These are phyloP conservation scores for Acer negundo DNA, from an alignment of 345 rosid genomes.

Conservation along the genomic window DNA sequence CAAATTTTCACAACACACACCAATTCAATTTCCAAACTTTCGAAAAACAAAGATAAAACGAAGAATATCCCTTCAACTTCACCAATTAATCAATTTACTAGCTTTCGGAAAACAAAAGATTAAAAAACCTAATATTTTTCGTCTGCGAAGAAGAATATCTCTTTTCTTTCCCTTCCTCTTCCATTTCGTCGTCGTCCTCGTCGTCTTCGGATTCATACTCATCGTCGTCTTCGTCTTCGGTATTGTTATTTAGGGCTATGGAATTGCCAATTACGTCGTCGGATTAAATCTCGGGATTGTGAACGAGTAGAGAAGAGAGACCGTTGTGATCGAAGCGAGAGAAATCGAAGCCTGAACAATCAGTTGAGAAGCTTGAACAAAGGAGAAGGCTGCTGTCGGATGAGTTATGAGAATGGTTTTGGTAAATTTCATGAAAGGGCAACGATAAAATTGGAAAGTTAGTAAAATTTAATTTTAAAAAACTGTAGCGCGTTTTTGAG, in stretches of 20 bases:
- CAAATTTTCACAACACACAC: slow-evolving; percentile 8
- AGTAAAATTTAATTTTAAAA: no score
- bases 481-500: no score
- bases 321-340: no score
- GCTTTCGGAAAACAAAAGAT: no score
- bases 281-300: slow-evolving; percentile 88
- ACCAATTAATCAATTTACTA: no score
- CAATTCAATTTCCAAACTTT: neutral
- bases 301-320: slow-evolving; percentile 79
- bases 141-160: slow-evolving; percentile 51
- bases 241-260: slow-evolving; percentile 8
- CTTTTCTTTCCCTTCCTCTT: slow-evolving; percentile 22
- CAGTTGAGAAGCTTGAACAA: no score
- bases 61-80: no score
- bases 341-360: no score
- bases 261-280: slow-evolving; percentile 18
- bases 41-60: neutral
- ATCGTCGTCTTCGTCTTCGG: slow-evolving; percentile 32
- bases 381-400: no score
- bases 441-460: no score
- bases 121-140: slow-evolving; percentile 53
- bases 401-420: no score
- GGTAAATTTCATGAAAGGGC: no score
- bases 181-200: slow-evolving; percentile 32
- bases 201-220: slow-evolving; percentile 33